Evolutionary conservation across 2,329 filamentous ascomycete genomes (phyloP).

Genomic region (Scorias spongiosa): DNA sequence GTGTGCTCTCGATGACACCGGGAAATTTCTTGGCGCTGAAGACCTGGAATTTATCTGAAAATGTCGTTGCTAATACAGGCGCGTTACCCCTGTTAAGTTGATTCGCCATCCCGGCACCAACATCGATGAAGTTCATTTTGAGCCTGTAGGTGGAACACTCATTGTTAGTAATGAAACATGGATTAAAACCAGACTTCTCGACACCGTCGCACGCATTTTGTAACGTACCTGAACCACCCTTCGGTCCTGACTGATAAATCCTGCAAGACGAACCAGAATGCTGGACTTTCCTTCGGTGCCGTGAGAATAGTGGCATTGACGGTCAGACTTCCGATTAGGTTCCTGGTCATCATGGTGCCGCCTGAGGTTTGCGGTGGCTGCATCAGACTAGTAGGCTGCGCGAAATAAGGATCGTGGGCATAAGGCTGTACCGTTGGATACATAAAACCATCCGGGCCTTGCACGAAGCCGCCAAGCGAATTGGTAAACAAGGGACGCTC

Average conservation of each 20-base stretch:
- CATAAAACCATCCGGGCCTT: constrained; percentile 2
- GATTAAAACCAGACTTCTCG: neutral
- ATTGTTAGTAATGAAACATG: constrained; percentile 5
- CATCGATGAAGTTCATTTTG: constrained; percentile 70
- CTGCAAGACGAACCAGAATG: constrained; percentile 94
- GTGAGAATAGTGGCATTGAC: constrained; percentile 76
- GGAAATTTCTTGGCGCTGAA: constrained; percentile 98
- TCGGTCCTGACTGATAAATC: constrained; percentile 91
- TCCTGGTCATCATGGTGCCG: constrained; percentile 75
- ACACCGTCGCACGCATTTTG: neutral
- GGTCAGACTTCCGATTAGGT: constrained; percentile 81
- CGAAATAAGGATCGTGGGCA: constrained; percentile 2
- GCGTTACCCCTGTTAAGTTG: constrained; percentile 58
- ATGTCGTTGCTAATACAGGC: constrained; percentile 70
- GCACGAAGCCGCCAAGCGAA: constrained; percentile 3
- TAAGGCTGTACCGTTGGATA: constrained; percentile 6
- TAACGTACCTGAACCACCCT: constrained; percentile 64
- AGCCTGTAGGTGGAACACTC: constrained; percentile 26
- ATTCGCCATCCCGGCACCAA: constrained; percentile 38
- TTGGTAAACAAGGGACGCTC: constrained; percentile 13
- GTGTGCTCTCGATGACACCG: constrained; percentile 86
- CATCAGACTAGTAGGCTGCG: constrained; percentile 8
- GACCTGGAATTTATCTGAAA: constrained; percentile 81
- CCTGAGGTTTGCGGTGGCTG: constrained; percentile 16
- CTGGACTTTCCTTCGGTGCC: constrained; percentile 64